Conservation (phyloP, 352 stramenopile genomes). For the Phytophthora fragariae region DNA sequence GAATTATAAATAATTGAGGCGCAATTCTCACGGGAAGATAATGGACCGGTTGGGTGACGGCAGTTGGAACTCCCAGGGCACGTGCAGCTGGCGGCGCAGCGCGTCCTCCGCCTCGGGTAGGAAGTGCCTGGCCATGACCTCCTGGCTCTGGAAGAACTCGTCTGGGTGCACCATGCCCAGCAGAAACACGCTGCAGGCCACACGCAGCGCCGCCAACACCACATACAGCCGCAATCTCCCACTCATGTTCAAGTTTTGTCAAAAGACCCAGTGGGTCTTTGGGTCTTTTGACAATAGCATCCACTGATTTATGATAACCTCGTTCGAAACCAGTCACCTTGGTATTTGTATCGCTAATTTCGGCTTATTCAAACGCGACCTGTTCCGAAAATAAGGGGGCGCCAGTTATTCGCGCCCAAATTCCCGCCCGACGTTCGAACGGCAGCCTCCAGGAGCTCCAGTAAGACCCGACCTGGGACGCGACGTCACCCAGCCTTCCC, state of each 20-base stretch:
- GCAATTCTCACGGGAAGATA: constrained; percentile 69
- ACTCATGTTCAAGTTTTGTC: neutral
- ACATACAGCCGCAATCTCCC: constrained; percentile 31
- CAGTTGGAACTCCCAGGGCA: constrained; percentile 83
- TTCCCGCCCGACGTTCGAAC: constrained; percentile 1
- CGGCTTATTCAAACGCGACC: neutral
- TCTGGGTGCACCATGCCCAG: constrained; percentile 81
- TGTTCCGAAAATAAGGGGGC: neutral
- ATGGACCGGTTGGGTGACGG: constrained; percentile 74
- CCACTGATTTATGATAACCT: too few relatives aligned
- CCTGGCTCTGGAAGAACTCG: constrained; percentile 90
- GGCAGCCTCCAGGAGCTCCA: neutral
- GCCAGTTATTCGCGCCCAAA: constrained; percentile 29
- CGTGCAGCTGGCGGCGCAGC: constrained; percentile 47
- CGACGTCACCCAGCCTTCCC: neutral
- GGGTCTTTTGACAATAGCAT: too few relatives aligned
- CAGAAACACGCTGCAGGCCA: constrained; percentile 39
- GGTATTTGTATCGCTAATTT: neutral
- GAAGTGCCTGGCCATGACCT: constrained; percentile 76
- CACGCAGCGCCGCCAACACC: constrained; percentile 51
- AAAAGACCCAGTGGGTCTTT: too few relatives aligned
- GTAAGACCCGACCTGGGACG: constrained; percentile 17
- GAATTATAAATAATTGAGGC: too few relatives aligned
- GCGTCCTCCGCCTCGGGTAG: constrained; percentile 30
- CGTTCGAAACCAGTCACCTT: too few relatives aligned